Conservation (phyloP, 1,284 basidiomycete genomes). For the Tremellales sp. region DNA sequence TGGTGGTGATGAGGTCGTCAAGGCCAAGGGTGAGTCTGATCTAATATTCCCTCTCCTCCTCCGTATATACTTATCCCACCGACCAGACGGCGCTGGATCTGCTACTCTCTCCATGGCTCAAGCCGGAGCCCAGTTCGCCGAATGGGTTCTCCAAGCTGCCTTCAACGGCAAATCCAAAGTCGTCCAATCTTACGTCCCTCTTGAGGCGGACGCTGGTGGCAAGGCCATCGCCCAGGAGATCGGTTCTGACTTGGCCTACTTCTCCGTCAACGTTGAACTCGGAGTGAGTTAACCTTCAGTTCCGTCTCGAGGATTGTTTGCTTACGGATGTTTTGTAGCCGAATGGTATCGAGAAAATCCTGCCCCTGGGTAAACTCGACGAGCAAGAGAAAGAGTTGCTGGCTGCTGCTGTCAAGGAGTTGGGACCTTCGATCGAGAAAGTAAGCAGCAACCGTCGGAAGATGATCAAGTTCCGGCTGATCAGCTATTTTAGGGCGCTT, state of each 20-base stretch:
- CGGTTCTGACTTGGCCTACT: constrained; percentile 64
- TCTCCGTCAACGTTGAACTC: constrained; percentile 85
- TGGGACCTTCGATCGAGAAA: constrained; percentile 55
- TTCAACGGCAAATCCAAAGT: constrained; percentile 73
- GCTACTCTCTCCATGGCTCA: constrained; percentile 94
- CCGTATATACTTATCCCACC: too few species aligned
- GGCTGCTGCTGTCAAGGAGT: constrained; percentile 52
- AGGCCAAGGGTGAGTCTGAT: constrained; percentile 46
- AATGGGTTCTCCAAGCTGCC: constrained; percentile 75
- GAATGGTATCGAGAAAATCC: constrained; percentile 55
- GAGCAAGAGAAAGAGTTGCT: constrained; percentile 52
- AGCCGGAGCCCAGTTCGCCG: constrained; percentile 83
- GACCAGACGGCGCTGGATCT: constrained; percentile 75
- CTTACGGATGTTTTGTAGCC: constrained; percentile 27
- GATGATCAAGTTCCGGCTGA: constrained; percentile 2
- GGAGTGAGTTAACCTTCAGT: constrained; percentile 56
- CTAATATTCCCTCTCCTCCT: too few species aligned
- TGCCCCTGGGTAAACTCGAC: constrained; percentile 53
- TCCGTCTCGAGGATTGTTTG: not conserved
- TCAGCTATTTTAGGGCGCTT: constrained; percentile 26
- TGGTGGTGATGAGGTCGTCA: constrained; percentile 74
- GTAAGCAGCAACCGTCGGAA: constrained; percentile 18
- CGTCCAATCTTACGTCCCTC: constrained; percentile 83
- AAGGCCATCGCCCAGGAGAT: constrained; percentile 49
- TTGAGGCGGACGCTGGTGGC: constrained; percentile 52